phyloP scores from a whole-genome alignment of 2,329 filamentous ascomycete species.

The Botrytis hyacinthi region DNA sequence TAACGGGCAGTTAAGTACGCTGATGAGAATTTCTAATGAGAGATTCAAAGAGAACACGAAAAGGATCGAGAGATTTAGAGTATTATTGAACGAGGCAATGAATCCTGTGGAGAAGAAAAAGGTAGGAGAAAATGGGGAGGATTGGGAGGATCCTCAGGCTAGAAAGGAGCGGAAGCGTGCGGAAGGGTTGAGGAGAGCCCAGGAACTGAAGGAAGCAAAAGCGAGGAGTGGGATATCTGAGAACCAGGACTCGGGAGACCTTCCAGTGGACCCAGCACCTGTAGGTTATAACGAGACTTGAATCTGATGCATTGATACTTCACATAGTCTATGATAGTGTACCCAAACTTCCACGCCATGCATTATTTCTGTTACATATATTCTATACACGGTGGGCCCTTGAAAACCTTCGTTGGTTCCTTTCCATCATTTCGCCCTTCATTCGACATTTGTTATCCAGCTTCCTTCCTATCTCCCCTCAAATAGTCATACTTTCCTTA shows the following conservation, averaged over 20 bases:
- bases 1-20: constrained; percentile 62
- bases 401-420: background rate
- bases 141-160: constrained; percentile 55
- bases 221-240: background rate
- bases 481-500: constrained; percentile 20
- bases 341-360: background rate
- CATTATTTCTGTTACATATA: constrained; percentile 22
- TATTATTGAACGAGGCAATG: constrained; percentile 39
- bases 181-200: constrained; percentile 55
- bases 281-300: constrained; percentile 5
- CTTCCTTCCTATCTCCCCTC: background rate
- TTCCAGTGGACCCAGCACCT: background rate
- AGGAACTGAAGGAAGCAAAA: constrained; percentile 23
- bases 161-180: constrained; percentile 56
- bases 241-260: background rate
- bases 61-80: constrained; percentile 63
- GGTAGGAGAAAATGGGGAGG: constrained; percentile 41
- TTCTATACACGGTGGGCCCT: constrained; percentile 20
- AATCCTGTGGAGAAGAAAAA: constrained; percentile 29
- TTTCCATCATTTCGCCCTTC: background rate
- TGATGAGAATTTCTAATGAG: constrained; percentile 71
- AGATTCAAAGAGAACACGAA: constrained; percentile 68
- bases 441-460: background rate
- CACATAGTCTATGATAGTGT: background rate
- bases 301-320: background rate